Evolutionary conservation across 345 rosid species (phyloP).

Genomic region (Corymbia maculata): DNA sequence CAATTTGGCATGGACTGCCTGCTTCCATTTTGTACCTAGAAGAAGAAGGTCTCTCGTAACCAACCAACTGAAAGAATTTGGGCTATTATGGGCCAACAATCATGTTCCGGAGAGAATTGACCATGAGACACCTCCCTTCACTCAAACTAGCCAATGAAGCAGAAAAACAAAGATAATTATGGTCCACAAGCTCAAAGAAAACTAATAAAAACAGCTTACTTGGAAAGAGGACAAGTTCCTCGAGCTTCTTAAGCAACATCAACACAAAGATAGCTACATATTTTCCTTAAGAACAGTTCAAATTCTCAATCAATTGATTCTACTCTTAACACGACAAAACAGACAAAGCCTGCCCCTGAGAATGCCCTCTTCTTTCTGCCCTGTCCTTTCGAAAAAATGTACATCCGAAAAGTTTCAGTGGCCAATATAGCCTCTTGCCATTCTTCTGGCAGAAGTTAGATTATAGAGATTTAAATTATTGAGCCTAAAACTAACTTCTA

Average conservation of each 20-base stretch:
- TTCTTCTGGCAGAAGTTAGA: not conserved
- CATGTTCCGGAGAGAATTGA: not conserved
- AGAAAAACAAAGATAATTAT: not conserved
- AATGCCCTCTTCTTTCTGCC: not conserved
- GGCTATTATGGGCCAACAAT: not conserved
- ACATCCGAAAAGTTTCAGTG: not conserved
- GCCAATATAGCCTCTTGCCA: not conserved
- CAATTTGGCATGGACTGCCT: not conserved
- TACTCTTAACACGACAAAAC: not conserved
- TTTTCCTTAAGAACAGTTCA: not conserved
- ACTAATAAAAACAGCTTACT: not conserved
- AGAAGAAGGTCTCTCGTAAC: not conserved
- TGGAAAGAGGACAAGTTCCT: not conserved
- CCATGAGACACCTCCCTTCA: not conserved
- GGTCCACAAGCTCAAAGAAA: not conserved
- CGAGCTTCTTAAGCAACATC: not conserved
- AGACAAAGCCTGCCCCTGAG: not conserved
- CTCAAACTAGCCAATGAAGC: not conserved
- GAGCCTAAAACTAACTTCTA: not conserved
- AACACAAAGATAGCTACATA: not conserved
- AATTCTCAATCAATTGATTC: not conserved
- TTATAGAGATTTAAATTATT: not conserved
- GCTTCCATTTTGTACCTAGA: not conserved
- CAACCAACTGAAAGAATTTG: not conserved
- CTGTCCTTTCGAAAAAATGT: not conserved